phyloP scores from a whole-genome alignment of 2,329 filamentous ascomycete species.

The Shiraia sp. region DNA sequence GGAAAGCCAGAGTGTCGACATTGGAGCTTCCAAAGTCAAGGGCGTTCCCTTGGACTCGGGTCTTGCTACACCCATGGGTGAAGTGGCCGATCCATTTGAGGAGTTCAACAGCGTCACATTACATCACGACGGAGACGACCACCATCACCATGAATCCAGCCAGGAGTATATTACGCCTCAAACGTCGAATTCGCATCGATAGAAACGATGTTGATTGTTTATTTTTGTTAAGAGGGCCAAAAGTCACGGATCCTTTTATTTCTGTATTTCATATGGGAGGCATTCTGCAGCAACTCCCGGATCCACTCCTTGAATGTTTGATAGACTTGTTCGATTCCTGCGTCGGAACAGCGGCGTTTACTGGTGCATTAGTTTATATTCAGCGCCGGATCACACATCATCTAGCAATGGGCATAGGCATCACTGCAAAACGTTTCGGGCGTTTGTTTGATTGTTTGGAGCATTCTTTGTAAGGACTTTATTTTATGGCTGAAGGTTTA shows the following conservation, averaged over 20 bases:
- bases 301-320: conserved; percentile 35
- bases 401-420: not conserved
- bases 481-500: not conserved
- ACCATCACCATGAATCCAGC: conserved; percentile 44
- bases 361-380: conserved; percentile 11
- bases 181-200: conserved; percentile 28
- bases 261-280: conserved; percentile 15
- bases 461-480: conserved; percentile 8
- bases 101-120: conserved; percentile 98
- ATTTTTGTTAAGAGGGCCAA: conserved; percentile 1
- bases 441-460: conserved; percentile 12
- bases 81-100: conserved; percentile 87
- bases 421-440: conserved; percentile 16
- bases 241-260: conserved; percentile 9
- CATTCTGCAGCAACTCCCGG: conserved; percentile 27
- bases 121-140: conserved; percentile 90
- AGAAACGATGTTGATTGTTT: conserved; percentile 4
- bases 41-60: conserved; percentile 87
- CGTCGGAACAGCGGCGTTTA: conserved; percentile 25
- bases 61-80: conserved; percentile 80
- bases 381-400: conserved; percentile 2
- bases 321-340: conserved; percentile 20
- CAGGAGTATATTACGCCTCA: conserved; percentile 28
- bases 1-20: conserved; percentile 92
- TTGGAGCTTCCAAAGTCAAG: conserved; percentile 61